Evolutionary conservation across 352 stramenopile species (phyloP).

Genomic region (Globisporangium canariense): DNA sequence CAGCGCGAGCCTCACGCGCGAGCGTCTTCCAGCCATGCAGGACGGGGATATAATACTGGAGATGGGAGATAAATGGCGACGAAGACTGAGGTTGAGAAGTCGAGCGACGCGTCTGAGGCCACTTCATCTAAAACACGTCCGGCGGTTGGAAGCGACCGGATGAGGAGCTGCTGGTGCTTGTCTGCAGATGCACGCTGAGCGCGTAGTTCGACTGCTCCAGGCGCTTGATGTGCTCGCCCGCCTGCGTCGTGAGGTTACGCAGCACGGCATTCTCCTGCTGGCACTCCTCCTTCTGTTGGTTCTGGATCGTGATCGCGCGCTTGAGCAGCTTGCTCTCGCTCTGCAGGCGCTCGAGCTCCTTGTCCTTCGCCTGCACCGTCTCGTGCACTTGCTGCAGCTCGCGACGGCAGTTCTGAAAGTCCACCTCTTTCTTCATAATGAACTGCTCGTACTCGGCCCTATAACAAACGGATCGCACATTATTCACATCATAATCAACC

Average conservation of each 20-base stretch:
- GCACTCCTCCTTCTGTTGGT: conserved; percentile 84
- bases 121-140: conserved; percentile 58
- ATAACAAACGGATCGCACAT: background rate
- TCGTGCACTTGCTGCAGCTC: conserved; percentile 52
- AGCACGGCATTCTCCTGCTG: conserved; percentile 71
- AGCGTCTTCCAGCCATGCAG: background rate
- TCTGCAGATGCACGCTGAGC: conserved; percentile 80
- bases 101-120: too few species aligned
- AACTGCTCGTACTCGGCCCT: conserved; percentile 80
- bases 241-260: conserved; percentile 68
- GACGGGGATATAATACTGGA: conserved; percentile 11
- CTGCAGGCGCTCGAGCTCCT: conserved; percentile 58
- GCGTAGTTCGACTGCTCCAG: conserved; percentile 88
- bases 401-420: conserved; percentile 58
- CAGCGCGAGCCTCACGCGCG: background rate
- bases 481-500: background rate
- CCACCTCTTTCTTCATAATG: conserved; percentile 75
- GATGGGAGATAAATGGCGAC: background rate
- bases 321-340: conserved; percentile 85
- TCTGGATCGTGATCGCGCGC: conserved; percentile 83
- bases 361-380: conserved; percentile 35
- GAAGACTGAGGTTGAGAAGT: background rate
- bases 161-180: conserved; percentile 48
- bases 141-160: conserved; percentile 43
- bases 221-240: conserved; percentile 82